Conservation (phyloP, 192 early-diverging fungal genomes). For the Coemansia sp. region DNA sequence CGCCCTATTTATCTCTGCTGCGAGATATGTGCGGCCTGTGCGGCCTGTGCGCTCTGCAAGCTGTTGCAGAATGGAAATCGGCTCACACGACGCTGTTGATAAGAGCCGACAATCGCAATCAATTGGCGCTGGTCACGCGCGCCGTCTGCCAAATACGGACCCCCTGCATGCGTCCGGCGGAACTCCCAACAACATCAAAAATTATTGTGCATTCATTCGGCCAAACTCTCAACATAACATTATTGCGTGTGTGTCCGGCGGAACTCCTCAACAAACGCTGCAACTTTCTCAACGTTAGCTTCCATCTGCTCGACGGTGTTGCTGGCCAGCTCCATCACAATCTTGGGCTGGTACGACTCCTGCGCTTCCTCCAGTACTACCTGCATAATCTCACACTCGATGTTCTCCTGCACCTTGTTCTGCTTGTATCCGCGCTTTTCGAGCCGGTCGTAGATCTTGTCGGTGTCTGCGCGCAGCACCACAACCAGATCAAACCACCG, state of each 20-base stretch:
- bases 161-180: neutral
- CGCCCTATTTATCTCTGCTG: neutral
- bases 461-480: conserved; percentile 79
- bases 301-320: conserved; percentile 90
- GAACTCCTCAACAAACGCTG: conserved; percentile 61
- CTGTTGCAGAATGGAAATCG: neutral
- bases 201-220: too few relatives aligned
- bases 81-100: conserved; percentile 1
- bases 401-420: conserved; percentile 89
- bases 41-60: neutral
- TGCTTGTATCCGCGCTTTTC: conserved; percentile 71
- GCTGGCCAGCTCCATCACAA: conserved; percentile 78
- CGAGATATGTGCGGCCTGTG: neutral
- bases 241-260: conserved; percentile 12
- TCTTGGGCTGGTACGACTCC: conserved; percentile 76
- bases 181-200: too few relatives aligned
- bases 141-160: neutral
- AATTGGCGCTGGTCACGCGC: conserved; percentile 3
- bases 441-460: conserved; percentile 76
- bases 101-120: neutral
- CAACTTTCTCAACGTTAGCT: conserved; percentile 76
- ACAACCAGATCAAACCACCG: conserved; percentile 97
- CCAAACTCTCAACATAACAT: neutral
- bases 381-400: conserved; percentile 98
- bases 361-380: conserved; percentile 85